These are phyloP conservation scores for Pleurotus platypus DNA, from an alignment of 768 basidiomycete species.

Conservation along the genomic window DNA sequence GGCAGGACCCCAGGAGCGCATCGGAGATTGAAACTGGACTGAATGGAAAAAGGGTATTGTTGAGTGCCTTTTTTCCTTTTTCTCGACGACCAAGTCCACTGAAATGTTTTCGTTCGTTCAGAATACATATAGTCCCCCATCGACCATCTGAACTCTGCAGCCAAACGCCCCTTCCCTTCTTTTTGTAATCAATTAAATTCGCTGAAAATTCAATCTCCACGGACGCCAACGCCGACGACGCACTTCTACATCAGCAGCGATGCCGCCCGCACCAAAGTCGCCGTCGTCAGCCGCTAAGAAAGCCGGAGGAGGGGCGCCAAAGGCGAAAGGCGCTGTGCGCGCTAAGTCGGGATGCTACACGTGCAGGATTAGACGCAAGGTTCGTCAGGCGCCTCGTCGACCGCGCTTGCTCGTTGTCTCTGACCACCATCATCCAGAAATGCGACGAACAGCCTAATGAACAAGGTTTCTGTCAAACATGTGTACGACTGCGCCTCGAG, in stretches of 20 bases:
- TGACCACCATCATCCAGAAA: constrained; percentile 48
- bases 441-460: constrained; percentile 72
- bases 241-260: constrained; percentile 10
- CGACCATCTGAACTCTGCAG: constrained; percentile 9
- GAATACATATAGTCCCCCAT: constrained; percentile 1
- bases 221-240: too few relatives aligned
- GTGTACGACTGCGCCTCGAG: constrained; percentile 74
- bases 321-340: constrained; percentile 77
- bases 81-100: not conserved
- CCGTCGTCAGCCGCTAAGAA: constrained; percentile 33
- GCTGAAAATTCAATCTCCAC: too few relatives aligned
- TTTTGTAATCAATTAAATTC: not conserved
- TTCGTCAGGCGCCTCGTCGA: constrained; percentile 24
- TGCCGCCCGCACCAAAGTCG: constrained; percentile 41
- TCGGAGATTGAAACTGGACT: not conserved
- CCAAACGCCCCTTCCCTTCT: constrained; percentile 8
- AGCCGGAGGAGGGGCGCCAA: constrained; percentile 50
- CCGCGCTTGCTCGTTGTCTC: constrained; percentile 10
- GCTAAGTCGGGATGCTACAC: constrained; percentile 90
- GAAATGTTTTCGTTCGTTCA: not conserved
- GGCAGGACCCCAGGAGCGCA: not conserved
- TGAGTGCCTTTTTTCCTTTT: not conserved
- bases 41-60: not conserved
- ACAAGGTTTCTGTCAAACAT: constrained; percentile 69
- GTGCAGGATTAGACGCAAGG: constrained; percentile 84